Evolutionary conservation across 768 basidiomycete species (phyloP), one percentile per base, ranked within the genome.

Genomic region (Pleurotus ostreatus): DNA sequence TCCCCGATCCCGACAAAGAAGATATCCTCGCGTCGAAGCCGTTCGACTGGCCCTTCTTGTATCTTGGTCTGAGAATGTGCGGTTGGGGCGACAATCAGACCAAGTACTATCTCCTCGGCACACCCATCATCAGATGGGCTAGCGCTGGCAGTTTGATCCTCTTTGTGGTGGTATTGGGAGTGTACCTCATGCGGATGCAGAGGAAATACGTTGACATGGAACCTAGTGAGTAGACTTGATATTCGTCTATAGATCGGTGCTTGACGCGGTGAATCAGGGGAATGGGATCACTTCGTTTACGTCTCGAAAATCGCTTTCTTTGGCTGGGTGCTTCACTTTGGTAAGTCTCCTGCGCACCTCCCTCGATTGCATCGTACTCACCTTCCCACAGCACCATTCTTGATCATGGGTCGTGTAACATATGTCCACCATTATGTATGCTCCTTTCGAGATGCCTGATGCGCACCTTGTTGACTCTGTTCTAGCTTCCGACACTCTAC

Each of bases 1-100:
- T 98, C 40, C 97, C 97, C 1, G 94, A 99, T 65, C 94, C 96
- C 0, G 97, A 99, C 78, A 98, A 98, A 73, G 93, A 96, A 63
- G 97, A 99, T 68, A 93, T 98, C 66, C 84, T 99, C 51, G 97
- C 96, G 0, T 96, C 94, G 34, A 84, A 81, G 62, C 95, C 96
- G 0, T 80, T 81, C 39, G 95, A 98, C 65, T 99, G 97, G 96
- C 96, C 96, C 0, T 86, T 90, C 74, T 76, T 98, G 40, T 84
- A 84, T 46, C 79, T 95, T 13, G 96, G 96, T 20, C 71, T 99
- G 66, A 82, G 96, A 16, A 99, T 99, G 96, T 97, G 95, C 63
- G 96, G 94, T 0, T 98, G 96, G 96, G 89, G 86, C 2, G 89
- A 94, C 59, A 60, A 65, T 6, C 91, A 93, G 67, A 74, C 83